These are phyloP conservation scores for Ophiostoma piceae DNA, from an alignment of 2,329 filamentous ascomycete genomes.

Conservation along the genomic window DNA sequence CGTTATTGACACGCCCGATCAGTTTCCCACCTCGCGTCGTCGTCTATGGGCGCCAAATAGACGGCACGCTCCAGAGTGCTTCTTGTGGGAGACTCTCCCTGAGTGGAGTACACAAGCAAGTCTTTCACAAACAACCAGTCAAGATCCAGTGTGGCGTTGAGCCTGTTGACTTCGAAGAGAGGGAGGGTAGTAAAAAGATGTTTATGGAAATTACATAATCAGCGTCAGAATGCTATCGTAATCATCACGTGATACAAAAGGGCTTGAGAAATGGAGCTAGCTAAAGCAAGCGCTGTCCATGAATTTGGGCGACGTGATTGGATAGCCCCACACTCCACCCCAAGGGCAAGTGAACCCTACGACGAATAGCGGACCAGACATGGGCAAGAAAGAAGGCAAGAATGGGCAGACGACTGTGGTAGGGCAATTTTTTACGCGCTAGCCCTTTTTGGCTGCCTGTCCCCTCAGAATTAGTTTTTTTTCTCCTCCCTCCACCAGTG, in stretches of 20 bases:
- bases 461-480: conserved; percentile 17
- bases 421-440: conserved; percentile 18
- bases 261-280: neutral
- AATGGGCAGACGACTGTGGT: conserved; percentile 12
- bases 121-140: no score
- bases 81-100: no score
- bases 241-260: neutral
- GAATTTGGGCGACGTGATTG: neutral
- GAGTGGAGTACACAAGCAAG: no score
- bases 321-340: neutral
- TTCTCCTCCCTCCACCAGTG: conserved; percentile 11
- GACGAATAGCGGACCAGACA: neutral
- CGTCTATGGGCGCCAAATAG: no score
- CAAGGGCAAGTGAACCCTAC: conserved; percentile 23
- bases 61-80: no score
- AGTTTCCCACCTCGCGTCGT: no score
- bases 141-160: no score
- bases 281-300: neutral
- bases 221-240: neutral
- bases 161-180: neutral
- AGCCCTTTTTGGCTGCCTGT: neutral
- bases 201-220: neutral
- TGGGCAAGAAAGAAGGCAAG: neutral
- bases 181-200: neutral
- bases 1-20: no score